Evolutionary conservation across 441 rosid genomes (phyloP), one percentile per base, ranked within the genome.

Genomic region (Mallotus japonicus): DNA sequence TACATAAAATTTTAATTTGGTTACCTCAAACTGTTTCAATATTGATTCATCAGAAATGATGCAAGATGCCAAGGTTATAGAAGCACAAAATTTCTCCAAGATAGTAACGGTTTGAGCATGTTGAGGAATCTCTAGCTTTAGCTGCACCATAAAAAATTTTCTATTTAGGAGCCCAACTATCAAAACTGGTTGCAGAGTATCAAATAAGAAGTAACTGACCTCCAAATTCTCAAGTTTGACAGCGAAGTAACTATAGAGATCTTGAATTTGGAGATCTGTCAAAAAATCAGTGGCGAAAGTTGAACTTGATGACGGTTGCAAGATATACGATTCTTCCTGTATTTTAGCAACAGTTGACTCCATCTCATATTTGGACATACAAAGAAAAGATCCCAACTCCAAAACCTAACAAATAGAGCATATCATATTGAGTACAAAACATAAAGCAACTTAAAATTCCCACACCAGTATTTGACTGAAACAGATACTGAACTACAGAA

Each of bases 11-110:
- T 67, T 72, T 57, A 77, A 69, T 56, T 74, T 73, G 32, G 75
- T 73, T 89, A 95, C 99, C 99, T 91, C 95, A 70, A 91, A 84
- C 81, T 90, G 93, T 74, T 89, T 86, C 75, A 87, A 76, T 64
- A 77, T 78, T 64, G 90, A 77, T 82, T 90, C 91, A 83, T 92
- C 87, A 53, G 90, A 87, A 76, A 95, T 84, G 70, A 87, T 79
- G 78, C 96, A 89, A 69, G 80, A 79, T 9, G 87, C 89, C 74
- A 87, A 65, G 70, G 83, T 74, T 74, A 86, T 62, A 40, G 78
- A 82, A 65, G 90, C 80, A 71, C 85, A 75, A 79, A 87, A 85
- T 78, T 85, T 90, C 84, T 91, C 93, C 78, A 92, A 54, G 72
- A 92, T 72, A 70, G 77, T 49, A 56, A 86, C 65, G 72, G 83